Evolutionary conservation across 2,329 filamentous ascomycete species (phyloP), one percentile per base, ranked within the genome.

Genomic region (Talaromyces sp.): DNA sequence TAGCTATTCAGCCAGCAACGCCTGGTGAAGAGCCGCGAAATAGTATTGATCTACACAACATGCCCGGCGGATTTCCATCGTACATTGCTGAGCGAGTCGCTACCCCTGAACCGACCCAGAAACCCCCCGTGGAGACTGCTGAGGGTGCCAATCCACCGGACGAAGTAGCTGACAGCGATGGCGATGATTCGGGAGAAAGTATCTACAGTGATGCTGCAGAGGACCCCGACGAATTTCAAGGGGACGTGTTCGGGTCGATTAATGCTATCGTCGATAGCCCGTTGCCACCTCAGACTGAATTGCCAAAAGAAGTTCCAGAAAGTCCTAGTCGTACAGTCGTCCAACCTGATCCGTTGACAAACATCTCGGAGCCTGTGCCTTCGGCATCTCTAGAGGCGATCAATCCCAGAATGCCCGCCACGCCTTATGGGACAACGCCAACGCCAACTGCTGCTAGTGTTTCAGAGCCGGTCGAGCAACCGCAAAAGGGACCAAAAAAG

Each of bases 61-160:
- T 66, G 64, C 87, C 88, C 8, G 87, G 87, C 7, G 82, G 80
- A 0, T 90, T 87, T 65, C 85, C 85, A 1, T 84, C 85, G 0
- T 66, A 67, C 16, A 66, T 71, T 5, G 67, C 66, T 9, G 67
- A 72, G 23, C 70, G 73, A 33, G 63, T 66, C 7, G 66, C 64
- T 35, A 55, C 63, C 11, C 66, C 59, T 35, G 44, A 14, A 57
- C 28, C 23, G 23, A 57, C 5, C 18, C 48, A 28, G 37, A 23
- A 67, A 48, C 58, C 21, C 35, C 37, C 46, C 12, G 42, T 31
- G 6, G 44, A 64, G 40, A n/a, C 58, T n/a, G 23, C 28, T 33
- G n/a, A 56, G 33, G 18, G 67, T 61, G 28, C 33, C 8, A 40
- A 54, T 31, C 39, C 31, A 23, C 14, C n/a, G 3, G 33, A 18